Percentiles rank a stretch among this genome's conserved stretches.
Evolutionary conservation across 202 grass and related monocot genomes (phyloP).

Genomic region (Panicum hallii): DNA sequence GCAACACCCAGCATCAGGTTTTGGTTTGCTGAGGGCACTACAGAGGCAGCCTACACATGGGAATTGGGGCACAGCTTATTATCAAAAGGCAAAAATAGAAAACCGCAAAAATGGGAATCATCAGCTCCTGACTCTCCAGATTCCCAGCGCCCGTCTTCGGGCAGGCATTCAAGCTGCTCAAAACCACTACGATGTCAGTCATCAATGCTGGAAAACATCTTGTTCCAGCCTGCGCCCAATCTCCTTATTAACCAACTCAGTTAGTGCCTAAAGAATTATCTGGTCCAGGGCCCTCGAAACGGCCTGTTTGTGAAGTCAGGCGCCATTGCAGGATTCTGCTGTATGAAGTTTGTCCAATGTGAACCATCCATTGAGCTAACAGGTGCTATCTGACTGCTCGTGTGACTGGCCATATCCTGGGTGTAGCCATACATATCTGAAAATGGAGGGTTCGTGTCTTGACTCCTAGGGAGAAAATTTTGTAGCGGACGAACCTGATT

Average conservation of each 20-base stretch:
- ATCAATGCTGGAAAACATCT: conserved; percentile 6
- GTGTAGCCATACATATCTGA: conserved; percentile 47
- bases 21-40: conserved; percentile 22
- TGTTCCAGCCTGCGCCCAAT: conserved; percentile 21
- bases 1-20: neutral
- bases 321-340: conserved; percentile 53
- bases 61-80: conserved; percentile 29
- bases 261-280: conserved; percentile 48
- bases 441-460: neutral
- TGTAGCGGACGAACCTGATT: conserved; percentile 35
- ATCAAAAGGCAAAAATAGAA: neutral
- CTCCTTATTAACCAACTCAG: conserved; percentile 40
- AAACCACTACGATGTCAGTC: conserved; percentile 27
- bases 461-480: conserved; percentile 34
- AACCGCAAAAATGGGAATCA: conserved; percentile 24
- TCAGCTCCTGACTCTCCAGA: neutral
- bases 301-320: conserved; percentile 50
- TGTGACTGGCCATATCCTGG: conserved; percentile 40
- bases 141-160: conserved; percentile 20
- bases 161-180: conserved; percentile 23
- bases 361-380: conserved; percentile 45
- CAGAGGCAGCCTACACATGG: conserved; percentile 36
- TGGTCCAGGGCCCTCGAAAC: conserved; percentile 55
- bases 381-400: conserved; percentile 33
- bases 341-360: conserved; percentile 58